Evolutionary conservation across 1,284 basidiomycete species (phyloP).

Genomic region (Ganoderma boninense): DNA sequence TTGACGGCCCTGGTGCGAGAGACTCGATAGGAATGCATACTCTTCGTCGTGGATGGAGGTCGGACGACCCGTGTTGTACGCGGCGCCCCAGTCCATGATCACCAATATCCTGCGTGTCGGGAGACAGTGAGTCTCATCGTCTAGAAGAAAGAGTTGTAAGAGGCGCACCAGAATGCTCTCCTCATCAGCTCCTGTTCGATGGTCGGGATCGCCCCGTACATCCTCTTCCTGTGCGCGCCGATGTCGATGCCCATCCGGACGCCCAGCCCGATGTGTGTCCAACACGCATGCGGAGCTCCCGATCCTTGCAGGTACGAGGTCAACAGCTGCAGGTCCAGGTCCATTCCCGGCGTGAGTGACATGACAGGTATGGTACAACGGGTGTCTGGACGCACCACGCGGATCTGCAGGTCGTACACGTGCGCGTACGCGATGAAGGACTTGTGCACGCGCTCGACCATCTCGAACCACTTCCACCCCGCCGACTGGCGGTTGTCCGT

Average conservation of each 20-base stretch:
- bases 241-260: slow-evolving; percentile 57
- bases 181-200: slow-evolving; percentile 62
- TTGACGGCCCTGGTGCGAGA: slow-evolving; percentile 35
- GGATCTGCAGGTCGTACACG: slow-evolving; percentile 75
- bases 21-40: slow-evolving; percentile 49
- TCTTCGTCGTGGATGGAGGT: slow-evolving; percentile 88
- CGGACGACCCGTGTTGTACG: slow-evolving; percentile 79
- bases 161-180: slow-evolving; percentile 77
- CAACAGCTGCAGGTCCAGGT: slow-evolving; percentile 37
- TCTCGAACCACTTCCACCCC: slow-evolving; percentile 79
- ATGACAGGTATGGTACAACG: too few relatives aligned
- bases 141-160: slow-evolving; percentile 4
- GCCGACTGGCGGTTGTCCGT: slow-evolving; percentile 58
- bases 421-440: slow-evolving; percentile 63
- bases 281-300: slow-evolving; percentile 56
- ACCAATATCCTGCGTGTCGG: slow-evolving; percentile 65
- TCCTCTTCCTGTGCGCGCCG: slow-evolving; percentile 49
- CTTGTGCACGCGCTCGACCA: slow-evolving; percentile 64
- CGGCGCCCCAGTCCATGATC: slow-evolving; percentile 67
- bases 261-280: slow-evolving; percentile 59
- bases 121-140: too few relatives aligned
- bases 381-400: slow-evolving; percentile 42
- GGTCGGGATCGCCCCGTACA: slow-evolving; percentile 38
- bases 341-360: too few relatives aligned
- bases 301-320: slow-evolving; percentile 51